Base-by-base conservation (phyloP, 2,329 filamentous ascomycete genomes). In the Trichoderma aggressivum region DNA sequence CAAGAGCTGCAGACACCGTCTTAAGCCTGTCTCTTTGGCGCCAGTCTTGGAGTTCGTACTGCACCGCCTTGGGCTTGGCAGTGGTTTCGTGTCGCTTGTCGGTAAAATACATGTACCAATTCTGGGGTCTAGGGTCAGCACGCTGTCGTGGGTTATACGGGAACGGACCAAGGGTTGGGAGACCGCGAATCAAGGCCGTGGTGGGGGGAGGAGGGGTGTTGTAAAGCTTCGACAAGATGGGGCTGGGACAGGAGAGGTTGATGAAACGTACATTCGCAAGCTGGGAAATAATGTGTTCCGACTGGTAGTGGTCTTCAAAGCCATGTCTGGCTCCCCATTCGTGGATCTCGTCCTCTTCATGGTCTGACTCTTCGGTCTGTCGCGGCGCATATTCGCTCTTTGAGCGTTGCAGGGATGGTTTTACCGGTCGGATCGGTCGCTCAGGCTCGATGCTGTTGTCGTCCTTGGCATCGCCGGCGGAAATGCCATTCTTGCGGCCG, bases 21-120 rank as follows among this genome's bases (percentile, higher is more conserved):
- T 99, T 99, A 73, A 98, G 86, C 16, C 96, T 89, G 80, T 99
- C 96, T 75, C 94, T 91, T 92, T 98, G 98, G 71, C 96, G 92
- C 96, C 96, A 99, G 80, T 98, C 96, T 79, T 97, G 92, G 7
- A 97, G 84, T 73, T 89, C 86, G 75, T 88, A 88, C 30, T 83
- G 81, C 21, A 86, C 87, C 66, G 89, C 87, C 79, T 94, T 93
- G 18, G 94, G 93, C 75, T 94, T 94, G 26, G 94, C 96, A 43
- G 94, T 95, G 26, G 94, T 96, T 80, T 98, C 96, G 82, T 99
- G 96, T 67, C 95, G 91, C 82, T 98, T 98, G 82, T 99, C 96
- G 74, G 95, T 98, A 81, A 93, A 99, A 83, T 99, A 99, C 95
- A 98, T 98, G 85, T 97, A 98, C 89, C 97, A 99, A 75, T 94